Conservation (phyloP, 805 yeast genomes). For the Metschnikowia vanudenii region DNA sequence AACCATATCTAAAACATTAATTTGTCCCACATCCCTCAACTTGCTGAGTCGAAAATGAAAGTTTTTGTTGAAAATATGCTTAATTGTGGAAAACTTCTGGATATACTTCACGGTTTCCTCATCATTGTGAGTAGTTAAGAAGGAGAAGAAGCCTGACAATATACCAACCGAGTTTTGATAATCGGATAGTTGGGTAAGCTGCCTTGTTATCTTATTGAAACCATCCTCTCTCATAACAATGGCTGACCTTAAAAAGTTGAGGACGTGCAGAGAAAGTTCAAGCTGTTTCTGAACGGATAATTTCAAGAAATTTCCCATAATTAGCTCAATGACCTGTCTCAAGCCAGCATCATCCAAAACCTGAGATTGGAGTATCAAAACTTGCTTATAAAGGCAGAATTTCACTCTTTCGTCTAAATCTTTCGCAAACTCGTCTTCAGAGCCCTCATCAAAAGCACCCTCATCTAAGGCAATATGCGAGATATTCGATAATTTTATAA, state of each 20-base stretch:
- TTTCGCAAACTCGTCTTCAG: conserved; percentile 15
- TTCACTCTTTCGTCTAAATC: conserved; percentile 24
- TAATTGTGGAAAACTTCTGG: conserved; percentile 29
- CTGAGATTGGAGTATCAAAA: conserved; percentile 29
- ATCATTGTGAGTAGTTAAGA: conserved; percentile 34
- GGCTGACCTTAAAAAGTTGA: conserved; percentile 37
- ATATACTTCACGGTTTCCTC: conserved; percentile 34
- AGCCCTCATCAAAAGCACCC: conserved; percentile 8
- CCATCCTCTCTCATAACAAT: conserved; percentile 31
- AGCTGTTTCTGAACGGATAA: conserved; percentile 18
- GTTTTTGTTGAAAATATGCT: conserved; percentile 27
- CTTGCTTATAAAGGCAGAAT: conserved; percentile 34
- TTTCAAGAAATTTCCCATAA: conserved; percentile 31
- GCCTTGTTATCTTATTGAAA: conserved; percentile 20
- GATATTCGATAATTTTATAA: conserved; percentile 29
- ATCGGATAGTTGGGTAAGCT: conserved; percentile 20
- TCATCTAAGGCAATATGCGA: conserved; percentile 14
- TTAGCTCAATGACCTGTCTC: conserved; percentile 31
- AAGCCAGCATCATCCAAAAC: conserved; percentile 33
- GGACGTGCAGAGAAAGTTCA: conserved; percentile 26
- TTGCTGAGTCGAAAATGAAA: conserved; percentile 24
- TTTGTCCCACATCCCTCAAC: conserved; percentile 14
- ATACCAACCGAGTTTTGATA: conserved; percentile 18
- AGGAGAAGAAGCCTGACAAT: conserved; percentile 29
- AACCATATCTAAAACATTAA: conserved; percentile 29